A percentile compares a stretch with the other conserved stretches of the same genome.
Evolutionary conservation across 306 rosid genomes (phyloP).

Genomic region (Lagenaria siceraria): DNA sequence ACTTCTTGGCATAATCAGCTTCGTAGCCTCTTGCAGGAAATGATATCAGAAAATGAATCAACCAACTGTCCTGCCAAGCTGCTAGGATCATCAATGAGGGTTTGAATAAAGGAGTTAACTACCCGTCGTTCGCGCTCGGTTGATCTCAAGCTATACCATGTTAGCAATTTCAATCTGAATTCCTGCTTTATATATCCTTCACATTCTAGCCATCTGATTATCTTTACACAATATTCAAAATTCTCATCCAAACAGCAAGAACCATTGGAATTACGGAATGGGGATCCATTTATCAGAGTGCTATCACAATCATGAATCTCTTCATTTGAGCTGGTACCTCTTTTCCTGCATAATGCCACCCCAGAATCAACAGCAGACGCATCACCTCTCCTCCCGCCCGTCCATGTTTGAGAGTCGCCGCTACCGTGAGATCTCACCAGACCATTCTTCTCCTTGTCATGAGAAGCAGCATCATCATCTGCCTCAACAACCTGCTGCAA

Average conservation of each 20-base stretch:
- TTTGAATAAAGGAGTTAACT: conserved; percentile 94
- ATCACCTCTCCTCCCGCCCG: conserved; percentile 43
- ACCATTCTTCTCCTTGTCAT: conserved; percentile 53
- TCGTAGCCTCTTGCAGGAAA: conserved; percentile 77
- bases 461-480: conserved; percentile 91
- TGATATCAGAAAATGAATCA: conserved; percentile 83
- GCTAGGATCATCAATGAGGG: conserved; percentile 88
- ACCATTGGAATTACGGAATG: conserved; percentile 39
- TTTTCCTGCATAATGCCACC: conserved; percentile 53
- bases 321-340: conserved; percentile 48
- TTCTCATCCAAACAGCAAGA: conserved; percentile 77
- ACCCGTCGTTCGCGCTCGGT: conserved; percentile 97
- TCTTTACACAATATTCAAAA: conserved; percentile 96
- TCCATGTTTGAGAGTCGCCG: conserved; percentile 92
- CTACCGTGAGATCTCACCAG: conserved; percentile 79
- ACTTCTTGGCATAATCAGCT: conserved; percentile 51
- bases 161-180: conserved; percentile 84
- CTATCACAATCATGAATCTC: conserved; percentile 93
- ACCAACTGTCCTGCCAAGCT: conserved; percentile 98
- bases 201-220: conserved; percentile 94
- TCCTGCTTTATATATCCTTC: conserved; percentile 86
- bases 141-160: conserved; percentile 99
- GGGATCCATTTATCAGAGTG: conserved; percentile 84
- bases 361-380: conserved; percentile 86
- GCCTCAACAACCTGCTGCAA: conserved; percentile 84